Conservation (phyloP, 1,284 basidiomycete genomes). For the Fomitopsis pinicola region DNA sequence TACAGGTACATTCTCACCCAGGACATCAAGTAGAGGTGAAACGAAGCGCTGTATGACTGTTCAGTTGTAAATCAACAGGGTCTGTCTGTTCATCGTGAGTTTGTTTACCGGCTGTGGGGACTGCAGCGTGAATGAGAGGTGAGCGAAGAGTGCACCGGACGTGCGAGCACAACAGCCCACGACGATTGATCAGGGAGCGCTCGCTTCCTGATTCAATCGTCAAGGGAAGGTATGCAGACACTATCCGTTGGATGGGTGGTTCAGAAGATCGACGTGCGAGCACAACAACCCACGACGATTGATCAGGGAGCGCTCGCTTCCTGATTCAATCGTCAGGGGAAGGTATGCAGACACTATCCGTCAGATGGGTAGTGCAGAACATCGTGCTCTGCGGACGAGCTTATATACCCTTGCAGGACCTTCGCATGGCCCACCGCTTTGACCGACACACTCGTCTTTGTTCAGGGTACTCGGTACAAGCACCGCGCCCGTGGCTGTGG, state of each 20-base stretch:
- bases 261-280: background rate
- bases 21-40: conserved; percentile 18
- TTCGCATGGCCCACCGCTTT: background rate
- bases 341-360: background rate
- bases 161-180: background rate
- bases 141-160: background rate
- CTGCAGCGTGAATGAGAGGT: background rate
- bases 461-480: background rate
- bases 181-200: conserved; percentile 5
- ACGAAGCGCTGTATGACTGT: background rate
- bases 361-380: background rate
- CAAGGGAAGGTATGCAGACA: background rate
- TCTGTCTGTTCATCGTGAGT: background rate
- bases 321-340: conserved; percentile 8
- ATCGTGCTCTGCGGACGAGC: background rate
- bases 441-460: background rate
- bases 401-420: background rate
- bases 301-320: conserved; percentile 4
- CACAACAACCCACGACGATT: conserved; percentile 2
- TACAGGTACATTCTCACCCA: conserved; percentile 49
- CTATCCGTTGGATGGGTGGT: background rate
- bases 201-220: conserved; percentile 9
- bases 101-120: background rate
- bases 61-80: background rate
- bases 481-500: background rate